A percentile compares a stretch with the other conserved stretches of the same genome.
Evolutionary conservation across 1,139 yeast species (phyloP).

Genomic region (Magnusiomyces magnusii): DNA sequence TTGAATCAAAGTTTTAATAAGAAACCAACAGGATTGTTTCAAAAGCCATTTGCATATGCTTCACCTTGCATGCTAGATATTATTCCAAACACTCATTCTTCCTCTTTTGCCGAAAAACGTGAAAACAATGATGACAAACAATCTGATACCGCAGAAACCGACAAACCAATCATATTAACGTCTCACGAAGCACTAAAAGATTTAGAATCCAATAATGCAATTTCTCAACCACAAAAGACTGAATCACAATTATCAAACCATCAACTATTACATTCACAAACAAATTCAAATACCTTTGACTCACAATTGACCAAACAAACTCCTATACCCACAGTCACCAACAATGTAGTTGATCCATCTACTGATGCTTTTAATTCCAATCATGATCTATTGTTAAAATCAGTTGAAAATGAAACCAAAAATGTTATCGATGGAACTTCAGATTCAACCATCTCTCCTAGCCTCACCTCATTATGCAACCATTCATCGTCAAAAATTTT

Average conservation of each 20-base stretch:
- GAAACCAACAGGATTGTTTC: constrained; percentile 68
- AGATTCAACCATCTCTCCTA: too few relatives aligned
- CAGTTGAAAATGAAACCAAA: too few relatives aligned
- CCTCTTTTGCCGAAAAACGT: neutral
- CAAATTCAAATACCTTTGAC: too few relatives aligned
- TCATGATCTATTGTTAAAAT: too few relatives aligned
- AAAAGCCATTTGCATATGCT: constrained; percentile 76
- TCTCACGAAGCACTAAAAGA: neutral
- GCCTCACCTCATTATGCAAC: too few relatives aligned
- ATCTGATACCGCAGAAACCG: neutral
- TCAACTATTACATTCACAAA: neutral
- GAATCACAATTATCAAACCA: neutral
- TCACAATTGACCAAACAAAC: neutral
- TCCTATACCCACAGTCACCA: too few relatives aligned
- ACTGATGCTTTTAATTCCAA: too few relatives aligned
- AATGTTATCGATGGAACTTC: too few relatives aligned
- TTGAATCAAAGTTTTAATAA: constrained; percentile 27
- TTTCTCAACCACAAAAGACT: neutral
- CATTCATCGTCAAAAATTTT: too few relatives aligned
- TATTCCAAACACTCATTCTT: neutral
- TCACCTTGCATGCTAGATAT: constrained; percentile 35
- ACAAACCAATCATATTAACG: neutral
- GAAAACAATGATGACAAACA: too few relatives aligned
- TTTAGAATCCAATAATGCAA: neutral
- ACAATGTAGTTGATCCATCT: too few relatives aligned